Evolutionary conservation across 2,329 filamentous ascomycete genomes (phyloP), one percentile per base, ranked within the genome.

Genomic region (Pseudogymnoascus verrucosus): DNA sequence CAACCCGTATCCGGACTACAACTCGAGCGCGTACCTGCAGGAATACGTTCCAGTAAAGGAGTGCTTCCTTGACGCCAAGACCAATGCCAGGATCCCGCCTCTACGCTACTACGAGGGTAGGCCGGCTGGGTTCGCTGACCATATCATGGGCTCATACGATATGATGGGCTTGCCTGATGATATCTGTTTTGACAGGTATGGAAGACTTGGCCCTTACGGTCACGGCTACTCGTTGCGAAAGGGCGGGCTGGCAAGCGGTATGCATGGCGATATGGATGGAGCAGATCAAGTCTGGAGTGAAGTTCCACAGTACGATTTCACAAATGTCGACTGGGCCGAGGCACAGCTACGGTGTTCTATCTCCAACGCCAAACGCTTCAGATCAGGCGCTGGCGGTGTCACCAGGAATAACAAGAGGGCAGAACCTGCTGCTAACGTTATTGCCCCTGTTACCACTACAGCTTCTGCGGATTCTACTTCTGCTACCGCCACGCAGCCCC

Each of bases 161-260:
- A 75, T 93, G 42, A 76, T 98, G 11, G 88, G 87, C 0, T 78
- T 98, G 37, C 85, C 89, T 16, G 85, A 96, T 68, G 89, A 96
- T 70, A 84, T 97, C 57, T 99, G 95, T 77, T 97, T 96, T 72
- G 95, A 99, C 69, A 84, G 95, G 1, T 96, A 90, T 73, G 93
- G 93, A 2, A 84, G 92, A 67, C 84, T 95, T 31, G 93, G 91
- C 0, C 90, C 93, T 0, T 99, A 99, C 69, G 93, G 93, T 0
- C 85, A 91, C 66, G 93, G 93, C 7, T 98, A 98, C 74, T 90
- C 89, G 34, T 79, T 83, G 36, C 86, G 86, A 64, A 86, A 83
- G 67, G 93, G 93, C 11, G 93, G 93, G 1, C 86, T 89, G 26
- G 92, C 93, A 4, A 87, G 90, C n/a, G 93, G 91, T 10, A 84